Conservation (phyloP, 1,284 basidiomycete species). For the Apiotrichum montevideense region DNA sequence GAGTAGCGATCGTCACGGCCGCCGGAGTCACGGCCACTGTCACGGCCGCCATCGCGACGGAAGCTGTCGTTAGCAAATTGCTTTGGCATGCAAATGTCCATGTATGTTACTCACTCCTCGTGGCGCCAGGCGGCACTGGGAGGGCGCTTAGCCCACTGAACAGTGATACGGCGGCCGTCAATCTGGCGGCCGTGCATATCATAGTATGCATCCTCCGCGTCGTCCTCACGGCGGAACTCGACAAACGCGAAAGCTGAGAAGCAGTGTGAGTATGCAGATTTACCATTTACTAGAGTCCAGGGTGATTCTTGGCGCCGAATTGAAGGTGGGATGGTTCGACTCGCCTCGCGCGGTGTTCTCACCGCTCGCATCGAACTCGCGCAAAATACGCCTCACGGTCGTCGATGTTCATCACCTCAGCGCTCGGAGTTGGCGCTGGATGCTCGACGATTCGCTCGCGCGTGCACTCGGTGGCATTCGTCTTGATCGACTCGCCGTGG, state of each 20-base stretch:
- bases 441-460: not conserved
- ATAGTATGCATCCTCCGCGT: slow-evolving; percentile 83
- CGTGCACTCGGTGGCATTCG: not conserved
- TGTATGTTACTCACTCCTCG: slow-evolving; percentile 48
- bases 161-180: slow-evolving; percentile 72
- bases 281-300: not conserved
- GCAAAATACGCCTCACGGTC: no score
- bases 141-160: slow-evolving; percentile 87
- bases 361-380: no score
- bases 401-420: no score
- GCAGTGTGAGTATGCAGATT: slow-evolving; percentile 32
- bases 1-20: slow-evolving; percentile 18
- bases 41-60: slow-evolving; percentile 34
- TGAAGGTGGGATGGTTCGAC: slow-evolving; percentile 2
- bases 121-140: slow-evolving; percentile 80
- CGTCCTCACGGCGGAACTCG: slow-evolving; percentile 73
- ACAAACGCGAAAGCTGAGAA: slow-evolving; percentile 79
- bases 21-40: slow-evolving; percentile 3
- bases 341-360: not conserved
- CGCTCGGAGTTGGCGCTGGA: not conserved
- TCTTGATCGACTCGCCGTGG: not conserved
- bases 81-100: slow-evolving; percentile 14
- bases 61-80: slow-evolving; percentile 7
- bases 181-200: slow-evolving; percentile 82
- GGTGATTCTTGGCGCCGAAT: not conserved